Percentiles rank a stretch among this genome's conserved stretches.
Evolutionary conservation across 164 flowering plant genomes (phyloP).

Genomic region (Vitis amurensis): DNA sequence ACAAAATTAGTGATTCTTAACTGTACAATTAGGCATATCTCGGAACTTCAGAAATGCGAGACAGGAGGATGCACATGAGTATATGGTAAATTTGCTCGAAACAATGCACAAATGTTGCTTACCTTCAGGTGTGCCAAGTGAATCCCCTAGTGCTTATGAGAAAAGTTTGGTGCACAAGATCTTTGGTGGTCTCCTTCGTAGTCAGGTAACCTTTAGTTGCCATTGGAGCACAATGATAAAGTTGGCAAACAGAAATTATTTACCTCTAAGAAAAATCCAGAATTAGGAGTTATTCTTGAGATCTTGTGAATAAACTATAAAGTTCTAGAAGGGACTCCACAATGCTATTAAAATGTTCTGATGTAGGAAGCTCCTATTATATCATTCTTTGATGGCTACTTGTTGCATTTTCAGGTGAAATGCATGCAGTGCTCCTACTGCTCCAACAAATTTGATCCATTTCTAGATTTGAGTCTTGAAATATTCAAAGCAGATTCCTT

Average conservation of each 20-base stretch:
- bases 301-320: neutral
- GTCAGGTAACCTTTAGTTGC: conserved; percentile 61
- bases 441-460: conserved; percentile 91
- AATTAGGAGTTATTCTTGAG: neutral
- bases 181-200: conserved; percentile 91
- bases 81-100: conserved; percentile 92
- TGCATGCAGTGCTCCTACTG: conserved; percentile 80
- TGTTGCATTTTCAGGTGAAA: conserved; percentile 62
- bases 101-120: conserved; percentile 98
- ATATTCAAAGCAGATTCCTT: conserved; percentile 79
- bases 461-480: conserved; percentile 93
- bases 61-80: conserved; percentile 99
- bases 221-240: neutral
- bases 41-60: conserved; percentile 83
- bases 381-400: neutral
- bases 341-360: no score
- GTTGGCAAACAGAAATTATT: neutral
- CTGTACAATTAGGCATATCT: conserved; percentile 69
- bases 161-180: conserved; percentile 96
- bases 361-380: neutral
- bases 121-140: conserved; percentile 88
- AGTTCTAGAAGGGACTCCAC: neutral
- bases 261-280: neutral
- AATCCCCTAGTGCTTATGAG: conserved; percentile 87
- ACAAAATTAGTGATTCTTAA: conserved; percentile 40